Conservation (phyloP, 2,329 filamentous ascomycete species). For the Trichophyton mentagrophytes region DNA sequence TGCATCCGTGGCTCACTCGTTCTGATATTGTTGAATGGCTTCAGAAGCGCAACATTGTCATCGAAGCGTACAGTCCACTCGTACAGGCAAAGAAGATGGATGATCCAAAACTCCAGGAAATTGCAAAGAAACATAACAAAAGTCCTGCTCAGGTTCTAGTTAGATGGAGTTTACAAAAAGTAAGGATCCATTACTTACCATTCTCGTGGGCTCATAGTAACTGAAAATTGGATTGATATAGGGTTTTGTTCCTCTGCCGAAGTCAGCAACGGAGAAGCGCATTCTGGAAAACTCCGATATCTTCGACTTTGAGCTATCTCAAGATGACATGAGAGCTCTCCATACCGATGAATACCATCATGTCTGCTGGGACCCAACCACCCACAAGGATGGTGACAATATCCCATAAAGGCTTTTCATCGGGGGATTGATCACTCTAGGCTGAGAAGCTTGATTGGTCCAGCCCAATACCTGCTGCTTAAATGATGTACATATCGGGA, state of each 20-base stretch:
- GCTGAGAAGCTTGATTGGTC: not conserved
- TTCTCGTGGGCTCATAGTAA: not conserved
- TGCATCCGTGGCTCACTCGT: constrained; percentile 80
- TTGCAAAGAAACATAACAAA: constrained; percentile 47
- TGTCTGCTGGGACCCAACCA: constrained; percentile 44
- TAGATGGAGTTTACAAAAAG: constrained; percentile 50
- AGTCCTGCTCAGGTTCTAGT: constrained; percentile 46
- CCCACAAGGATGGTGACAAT: constrained; percentile 9
- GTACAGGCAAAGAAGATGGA: constrained; percentile 37
- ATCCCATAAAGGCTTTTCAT: not conserved
- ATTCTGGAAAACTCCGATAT: constrained; percentile 49
- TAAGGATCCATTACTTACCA: constrained; percentile 14
- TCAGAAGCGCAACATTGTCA: constrained; percentile 45
- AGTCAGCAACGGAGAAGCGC: constrained; percentile 46
- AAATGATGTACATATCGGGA: not conserved
- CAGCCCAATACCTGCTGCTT: not conserved
- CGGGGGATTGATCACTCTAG: not conserved
- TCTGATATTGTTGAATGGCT: constrained; percentile 71
- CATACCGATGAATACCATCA: constrained; percentile 44
- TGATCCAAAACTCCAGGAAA: constrained; percentile 39
- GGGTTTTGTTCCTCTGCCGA: constrained; percentile 51
- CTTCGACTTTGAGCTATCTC: constrained; percentile 47
- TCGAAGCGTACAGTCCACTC: constrained; percentile 44
- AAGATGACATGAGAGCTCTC: constrained; percentile 46
- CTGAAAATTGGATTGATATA: constrained; percentile 16